Percentiles rank a stretch among this genome's conserved stretches.
These are phyloP conservation scores for Ophiosphaerella herpotricha DNA, from an alignment of 2,329 filamentous ascomycete species.

Conservation along the genomic window DNA sequence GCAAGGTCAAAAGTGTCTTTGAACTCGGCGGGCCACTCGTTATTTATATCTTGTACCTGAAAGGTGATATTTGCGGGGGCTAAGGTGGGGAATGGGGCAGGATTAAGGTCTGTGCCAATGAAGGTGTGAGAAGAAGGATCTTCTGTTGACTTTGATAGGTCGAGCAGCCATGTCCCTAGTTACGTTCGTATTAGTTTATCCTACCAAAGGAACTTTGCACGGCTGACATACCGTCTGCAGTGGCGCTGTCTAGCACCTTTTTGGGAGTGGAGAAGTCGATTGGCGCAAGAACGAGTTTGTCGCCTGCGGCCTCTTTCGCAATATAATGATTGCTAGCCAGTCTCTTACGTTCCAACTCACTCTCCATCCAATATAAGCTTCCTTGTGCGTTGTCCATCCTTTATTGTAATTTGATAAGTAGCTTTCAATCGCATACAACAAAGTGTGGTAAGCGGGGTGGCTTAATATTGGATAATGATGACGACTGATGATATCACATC, in stretches of 20 bases:
- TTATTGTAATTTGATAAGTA: too few species aligned
- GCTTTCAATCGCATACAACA: too few species aligned
- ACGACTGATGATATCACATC: too few species aligned
- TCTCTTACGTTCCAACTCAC: conserved; percentile 3
- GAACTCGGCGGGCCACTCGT: conserved; percentile 8
- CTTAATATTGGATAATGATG: too few species aligned
- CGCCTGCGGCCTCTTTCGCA: not conserved
- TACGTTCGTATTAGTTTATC: too few species aligned
- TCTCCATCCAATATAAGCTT: not conserved
- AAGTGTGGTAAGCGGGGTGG: too few species aligned
- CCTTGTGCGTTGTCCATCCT: too few species aligned
- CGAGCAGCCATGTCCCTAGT: not conserved
- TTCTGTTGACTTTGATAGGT: not conserved
- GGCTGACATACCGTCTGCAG: conserved; percentile 4
- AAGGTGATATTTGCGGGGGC: not conserved
- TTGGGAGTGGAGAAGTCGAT: not conserved
- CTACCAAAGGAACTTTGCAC: not conserved
- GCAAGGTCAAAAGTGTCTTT: conserved; percentile 9
- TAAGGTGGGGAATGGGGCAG: not conserved
- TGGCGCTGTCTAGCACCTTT: conserved; percentile 7
- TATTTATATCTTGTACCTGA: conserved; percentile 7
- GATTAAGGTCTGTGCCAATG: conserved; percentile 6
- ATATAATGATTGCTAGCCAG: conserved; percentile 4
- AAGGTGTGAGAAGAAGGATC: not conserved
- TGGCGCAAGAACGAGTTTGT: conserved; percentile 5